Evolutionary conservation across 306 rosid species (phyloP), one percentile per base, ranked within the genome.

Genomic region (Sicyos baderoa): DNA sequence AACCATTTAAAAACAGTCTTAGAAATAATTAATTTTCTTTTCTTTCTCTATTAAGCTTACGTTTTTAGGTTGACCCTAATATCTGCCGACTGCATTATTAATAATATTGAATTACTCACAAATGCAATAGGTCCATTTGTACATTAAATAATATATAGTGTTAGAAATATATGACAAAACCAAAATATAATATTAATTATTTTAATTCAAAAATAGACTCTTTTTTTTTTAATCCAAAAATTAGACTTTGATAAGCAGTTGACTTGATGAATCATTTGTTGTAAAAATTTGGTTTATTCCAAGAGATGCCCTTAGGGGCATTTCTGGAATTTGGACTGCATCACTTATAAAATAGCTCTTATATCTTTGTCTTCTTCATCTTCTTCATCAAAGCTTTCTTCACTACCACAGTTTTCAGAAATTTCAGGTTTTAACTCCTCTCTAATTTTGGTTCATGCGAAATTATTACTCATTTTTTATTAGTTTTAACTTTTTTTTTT

Each of bases 201-300:
- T n/a, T n/a, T n/a, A n/a, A n/a, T n/a, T n/a, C n/a, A n/a, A n/a
- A n/a, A n/a, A n/a, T n/a, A n/a, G n/a, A n/a, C n/a, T n/a, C n/a
- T n/a, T n/a, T n/a, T n/a, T n/a, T n/a, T n/a, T n/a, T 29, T 29
- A 29, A 29, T 29, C 2, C 35, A 29, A 29, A 29, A 29, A 25
- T 2, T 2, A 29, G 66, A 60, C 48, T 60, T 60, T 32, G 6
- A 1, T 49, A 37, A 59, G 66, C 0, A 8, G 45, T 59, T 59
- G 66, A 59, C 47, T 59, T 59, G 44, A 29, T 59, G 18, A 59
- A 32, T 32, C 66, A 59, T 32, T 16, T 47, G 62, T 56, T 56
- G 62, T 13, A 2, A 32, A 16, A 32, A 16, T 7, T 7, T 37
- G 49, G 68, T 37, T 35, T 61, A 61, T 61, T 35, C 68, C 68